Percentiles rank a stretch among this genome's conserved stretches.
phyloP scores from a whole-genome alignment of 441 rosid genomes.

The Adansonia gregorii region DNA sequence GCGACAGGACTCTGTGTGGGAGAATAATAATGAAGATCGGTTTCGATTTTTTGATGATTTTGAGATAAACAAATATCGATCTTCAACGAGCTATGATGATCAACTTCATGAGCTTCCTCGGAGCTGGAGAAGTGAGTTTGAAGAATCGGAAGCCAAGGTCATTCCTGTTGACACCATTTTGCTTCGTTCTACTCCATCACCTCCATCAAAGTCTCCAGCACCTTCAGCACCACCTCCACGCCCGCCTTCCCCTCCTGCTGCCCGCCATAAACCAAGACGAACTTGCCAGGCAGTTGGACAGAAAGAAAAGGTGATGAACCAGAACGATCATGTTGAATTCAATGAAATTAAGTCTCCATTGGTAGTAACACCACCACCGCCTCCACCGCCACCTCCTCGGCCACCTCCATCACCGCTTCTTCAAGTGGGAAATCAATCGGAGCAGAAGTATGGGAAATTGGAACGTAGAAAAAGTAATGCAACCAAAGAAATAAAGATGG shows the following conservation, averaged over 20 bases:
- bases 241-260: conserved; percentile 34
- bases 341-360: conserved; percentile 29
- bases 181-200: conserved; percentile 27
- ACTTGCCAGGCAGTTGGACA: conserved; percentile 42
- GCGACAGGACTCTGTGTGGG: conserved; percentile 47
- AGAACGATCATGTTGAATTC: conserved; percentile 19
- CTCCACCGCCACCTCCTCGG: conserved; percentile 37
- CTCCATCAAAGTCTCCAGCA: conserved; percentile 28
- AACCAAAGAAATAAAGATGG: conserved; percentile 75
- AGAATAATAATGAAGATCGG: conserved; percentile 50
- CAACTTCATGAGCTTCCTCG: conserved; percentile 29
- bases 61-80: conserved; percentile 47
- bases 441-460: conserved; percentile 33
- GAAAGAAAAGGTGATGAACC: conserved; percentile 31
- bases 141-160: conserved; percentile 51
- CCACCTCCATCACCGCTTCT: conserved; percentile 41
- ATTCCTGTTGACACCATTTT: conserved; percentile 63
- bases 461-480: conserved; percentile 68
- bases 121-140: conserved; percentile 33
- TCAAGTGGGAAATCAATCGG: conserved; percentile 24
- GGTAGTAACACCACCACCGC: conserved; percentile 31
- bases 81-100: conserved; percentile 16
- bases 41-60: conserved; percentile 73
- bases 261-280: conserved; percentile 33
- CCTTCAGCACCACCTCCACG: conserved; percentile 22